Conservation (phyloP, 306 rosid genomes). For the apple (Malus domestica) region DNA sequence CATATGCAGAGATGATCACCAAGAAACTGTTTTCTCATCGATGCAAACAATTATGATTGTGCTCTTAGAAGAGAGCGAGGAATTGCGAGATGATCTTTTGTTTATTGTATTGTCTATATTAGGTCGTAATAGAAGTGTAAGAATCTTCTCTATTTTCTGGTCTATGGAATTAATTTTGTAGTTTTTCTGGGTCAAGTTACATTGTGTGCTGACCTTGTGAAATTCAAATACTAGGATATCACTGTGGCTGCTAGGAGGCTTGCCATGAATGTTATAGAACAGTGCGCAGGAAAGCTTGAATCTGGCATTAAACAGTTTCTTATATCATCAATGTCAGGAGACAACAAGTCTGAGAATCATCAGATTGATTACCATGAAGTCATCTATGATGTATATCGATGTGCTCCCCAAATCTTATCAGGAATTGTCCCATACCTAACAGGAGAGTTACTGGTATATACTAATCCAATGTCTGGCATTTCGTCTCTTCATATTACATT, state of each 20-base stretch:
- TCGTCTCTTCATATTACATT: not conserved
- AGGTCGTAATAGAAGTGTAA: constrained; percentile 74
- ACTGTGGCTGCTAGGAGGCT: constrained; percentile 88
- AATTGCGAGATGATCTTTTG: constrained; percentile 63
- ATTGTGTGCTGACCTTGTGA: constrained; percentile 2
- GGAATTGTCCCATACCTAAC: constrained; percentile 86
- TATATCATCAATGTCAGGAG: constrained; percentile 87
- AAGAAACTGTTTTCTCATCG: constrained; percentile 81
- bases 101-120: constrained; percentile 58
- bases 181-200: not conserved
- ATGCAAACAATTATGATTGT: constrained; percentile 93
- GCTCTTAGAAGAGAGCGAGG: constrained; percentile 97
- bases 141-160: constrained; percentile 25
- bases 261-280: constrained; percentile 92
- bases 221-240: constrained; percentile 56
- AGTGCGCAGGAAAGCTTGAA: constrained; percentile 82
- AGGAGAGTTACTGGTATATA: constrained; percentile 89
- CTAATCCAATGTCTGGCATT: constrained; percentile 14
- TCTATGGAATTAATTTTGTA: constrained; percentile 10
- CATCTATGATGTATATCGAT: constrained; percentile 83
- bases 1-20: constrained; percentile 83
- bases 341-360: constrained; percentile 47
- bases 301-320: constrained; percentile 71
- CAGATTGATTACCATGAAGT: constrained; percentile 70
- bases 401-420: constrained; percentile 74